These are phyloP conservation scores for Bromus sterilis DNA, from an alignment of 176 grass and related monocot genomes.

Conservation along the genomic window DNA sequence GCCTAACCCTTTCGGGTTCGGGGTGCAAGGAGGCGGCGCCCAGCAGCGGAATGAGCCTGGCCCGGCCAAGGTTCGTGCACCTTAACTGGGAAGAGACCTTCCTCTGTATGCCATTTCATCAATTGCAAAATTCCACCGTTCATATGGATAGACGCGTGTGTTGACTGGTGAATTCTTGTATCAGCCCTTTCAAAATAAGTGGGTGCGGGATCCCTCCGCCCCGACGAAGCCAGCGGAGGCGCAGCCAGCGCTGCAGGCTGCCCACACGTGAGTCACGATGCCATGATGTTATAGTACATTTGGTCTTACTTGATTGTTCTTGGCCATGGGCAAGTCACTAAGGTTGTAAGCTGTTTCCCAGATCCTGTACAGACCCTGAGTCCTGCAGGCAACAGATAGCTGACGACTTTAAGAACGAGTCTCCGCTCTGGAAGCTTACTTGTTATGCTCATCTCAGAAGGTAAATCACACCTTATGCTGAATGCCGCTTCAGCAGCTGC, in stretches of 20 bases:
- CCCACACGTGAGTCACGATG: slow-evolving; percentile 51
- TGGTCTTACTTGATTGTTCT: neutral
- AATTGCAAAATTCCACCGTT: neutral
- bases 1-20: slow-evolving; percentile 82
- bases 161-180: slow-evolving; percentile 12
- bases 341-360: slow-evolving; percentile 8
- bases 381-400: slow-evolving; percentile 66
- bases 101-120: neutral
- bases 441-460: slow-evolving; percentile 75
- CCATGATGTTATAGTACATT: neutral
- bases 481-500: neutral
- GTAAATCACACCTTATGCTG: slow-evolving; percentile 10
- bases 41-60: slow-evolving; percentile 30
- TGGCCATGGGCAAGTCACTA: neutral
- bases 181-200: slow-evolving; percentile 92
- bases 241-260: slow-evolving; percentile 14
- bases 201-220: slow-evolving; percentile 43
- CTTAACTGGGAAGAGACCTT: neutral
- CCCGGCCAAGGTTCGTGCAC: slow-evolving; percentile 12
- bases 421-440: slow-evolving; percentile 88
- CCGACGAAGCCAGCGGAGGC: slow-evolving; percentile 39
- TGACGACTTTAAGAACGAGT: slow-evolving; percentile 86
- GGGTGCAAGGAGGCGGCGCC: slow-evolving; percentile 33
- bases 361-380: slow-evolving; percentile 66
- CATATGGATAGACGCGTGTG: neutral